These are phyloP conservation scores for Cajanus cajan DNA, from an alignment of 306 rosid genomes.

Conservation along the genomic window DNA sequence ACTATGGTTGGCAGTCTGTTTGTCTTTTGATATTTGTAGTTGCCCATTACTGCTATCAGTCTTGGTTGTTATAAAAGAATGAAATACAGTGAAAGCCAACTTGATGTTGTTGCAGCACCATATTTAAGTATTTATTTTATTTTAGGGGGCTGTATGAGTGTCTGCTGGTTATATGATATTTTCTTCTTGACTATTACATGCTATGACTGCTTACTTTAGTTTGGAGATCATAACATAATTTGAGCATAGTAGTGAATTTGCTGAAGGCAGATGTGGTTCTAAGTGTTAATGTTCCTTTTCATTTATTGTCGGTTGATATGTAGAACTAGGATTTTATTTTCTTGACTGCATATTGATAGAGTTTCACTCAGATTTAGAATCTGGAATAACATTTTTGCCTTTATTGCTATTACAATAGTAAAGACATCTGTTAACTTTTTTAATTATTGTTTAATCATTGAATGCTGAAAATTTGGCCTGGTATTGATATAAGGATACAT, in stretches of 20 bases:
- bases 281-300: conserved; percentile 2
- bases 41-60: background rate
- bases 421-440: background rate
- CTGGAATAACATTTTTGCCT: background rate
- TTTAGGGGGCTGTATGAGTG: background rate
- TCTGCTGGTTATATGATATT: background rate
- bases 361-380: background rate
- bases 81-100: background rate
- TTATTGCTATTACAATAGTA: background rate
- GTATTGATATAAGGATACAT: background rate
- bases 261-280: background rate
- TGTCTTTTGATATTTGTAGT: background rate
- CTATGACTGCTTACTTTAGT: background rate
- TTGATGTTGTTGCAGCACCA: background rate
- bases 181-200: conserved; percentile 12
- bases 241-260: background rate
- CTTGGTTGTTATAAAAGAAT: background rate
- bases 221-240: background rate
- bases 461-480: background rate
- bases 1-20: background rate
- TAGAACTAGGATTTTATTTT: background rate
- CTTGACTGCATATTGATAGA: background rate
- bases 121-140: background rate
- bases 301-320: background rate
- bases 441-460: background rate